Percentiles rank a stretch among this genome's conserved stretches.
phyloP scores from a whole-genome alignment of 148 eudicot genomes.

The Chenopodium berlandieri region DNA sequence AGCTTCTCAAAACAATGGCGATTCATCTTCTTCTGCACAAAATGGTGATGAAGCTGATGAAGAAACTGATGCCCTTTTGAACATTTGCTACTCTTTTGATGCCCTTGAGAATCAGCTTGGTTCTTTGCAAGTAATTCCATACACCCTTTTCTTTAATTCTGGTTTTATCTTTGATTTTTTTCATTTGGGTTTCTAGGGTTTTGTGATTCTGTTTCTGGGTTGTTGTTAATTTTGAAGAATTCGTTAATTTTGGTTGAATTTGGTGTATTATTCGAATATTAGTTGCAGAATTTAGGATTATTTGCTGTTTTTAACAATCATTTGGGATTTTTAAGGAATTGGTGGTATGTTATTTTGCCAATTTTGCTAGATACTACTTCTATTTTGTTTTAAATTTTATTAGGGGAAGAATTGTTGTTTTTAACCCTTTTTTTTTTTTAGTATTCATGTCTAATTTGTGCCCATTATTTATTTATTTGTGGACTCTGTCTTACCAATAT shows the following conservation, averaged over 20 bases:
- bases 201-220: not conserved
- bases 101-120: slow-evolving; percentile 75
- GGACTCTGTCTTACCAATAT: not conserved
- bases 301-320: not conserved
- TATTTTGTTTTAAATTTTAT: not conserved
- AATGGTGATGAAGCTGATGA: slow-evolving; percentile 30
- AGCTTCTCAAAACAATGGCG: not conserved
- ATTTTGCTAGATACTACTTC: not conserved
- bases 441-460: not conserved
- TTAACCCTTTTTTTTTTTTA: not conserved
- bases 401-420: too few species aligned
- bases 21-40: slow-evolving; percentile 7
- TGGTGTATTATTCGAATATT: not conserved
- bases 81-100: slow-evolving; percentile 74
- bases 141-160: not conserved
- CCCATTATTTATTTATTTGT: not conserved
- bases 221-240: slow-evolving; percentile 14
- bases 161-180: slow-evolving; percentile 13
- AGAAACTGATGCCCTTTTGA: slow-evolving; percentile 55
- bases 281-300: not conserved
- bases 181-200: slow-evolving; percentile 15
- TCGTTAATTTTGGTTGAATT: not conserved
- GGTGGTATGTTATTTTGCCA: not conserved
- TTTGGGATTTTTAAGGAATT: not conserved
- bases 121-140: slow-evolving; percentile 62